These are phyloP conservation scores for Petunia hybrid DNA, from an alignment of 305 asterid species.

Conservation along the genomic window DNA sequence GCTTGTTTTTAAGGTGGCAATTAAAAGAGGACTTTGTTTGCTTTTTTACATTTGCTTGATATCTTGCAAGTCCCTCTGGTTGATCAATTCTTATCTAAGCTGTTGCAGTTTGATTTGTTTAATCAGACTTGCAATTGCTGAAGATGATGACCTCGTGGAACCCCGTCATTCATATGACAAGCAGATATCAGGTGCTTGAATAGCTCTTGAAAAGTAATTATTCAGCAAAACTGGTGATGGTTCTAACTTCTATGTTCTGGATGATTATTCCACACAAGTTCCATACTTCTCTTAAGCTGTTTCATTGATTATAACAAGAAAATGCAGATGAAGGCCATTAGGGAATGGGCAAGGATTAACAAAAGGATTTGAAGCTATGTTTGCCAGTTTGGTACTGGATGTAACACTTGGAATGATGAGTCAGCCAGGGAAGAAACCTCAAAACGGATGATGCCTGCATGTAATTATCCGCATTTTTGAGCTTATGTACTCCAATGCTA, in stretches of 20 bases:
- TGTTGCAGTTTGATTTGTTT: constrained; percentile 7
- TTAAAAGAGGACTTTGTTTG: background rate
- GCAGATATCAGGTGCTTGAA: constrained; percentile 3
- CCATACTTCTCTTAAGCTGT: background rate
- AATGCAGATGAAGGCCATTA: background rate
- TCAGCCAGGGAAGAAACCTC: background rate
- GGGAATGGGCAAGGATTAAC: background rate
- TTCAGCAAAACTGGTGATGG: constrained; percentile 7
- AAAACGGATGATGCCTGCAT: background rate
- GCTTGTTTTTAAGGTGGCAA: background rate
- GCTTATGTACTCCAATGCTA: background rate
- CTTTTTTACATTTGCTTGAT: constrained; percentile 7
- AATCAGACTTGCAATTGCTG: background rate
- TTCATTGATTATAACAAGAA: background rate
- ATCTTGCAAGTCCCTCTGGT: constrained; percentile 20
- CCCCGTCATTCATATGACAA: background rate
- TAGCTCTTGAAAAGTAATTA: background rate
- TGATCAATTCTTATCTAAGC: background rate
- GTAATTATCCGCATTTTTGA: background rate
- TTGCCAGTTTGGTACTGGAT: background rate
- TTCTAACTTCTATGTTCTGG: background rate
- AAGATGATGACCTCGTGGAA: background rate
- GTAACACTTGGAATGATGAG: background rate
- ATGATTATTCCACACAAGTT: constrained; percentile 24
- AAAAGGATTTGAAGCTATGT: background rate